Percentiles rank a stretch among this genome's conserved stretches.
phyloP scores from a whole-genome alignment of 306 rosid genomes.

The Casuarina glauca region DNA sequence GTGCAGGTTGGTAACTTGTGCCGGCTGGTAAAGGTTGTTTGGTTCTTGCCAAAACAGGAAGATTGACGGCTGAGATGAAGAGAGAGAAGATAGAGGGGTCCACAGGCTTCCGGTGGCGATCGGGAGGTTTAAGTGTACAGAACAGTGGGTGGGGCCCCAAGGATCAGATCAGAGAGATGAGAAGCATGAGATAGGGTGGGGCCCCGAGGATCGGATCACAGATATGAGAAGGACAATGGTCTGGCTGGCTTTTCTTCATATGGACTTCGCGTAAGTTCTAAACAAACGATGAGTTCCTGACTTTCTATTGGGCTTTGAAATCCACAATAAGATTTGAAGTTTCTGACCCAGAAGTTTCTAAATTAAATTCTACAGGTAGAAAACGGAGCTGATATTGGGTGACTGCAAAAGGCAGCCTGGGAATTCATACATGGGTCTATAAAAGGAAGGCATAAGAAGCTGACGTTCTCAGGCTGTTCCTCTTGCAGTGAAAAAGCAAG shows the following conservation, averaged over 20 bases:
- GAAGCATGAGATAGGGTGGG: neutral
- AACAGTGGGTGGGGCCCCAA: neutral
- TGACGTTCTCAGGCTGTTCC: neutral
- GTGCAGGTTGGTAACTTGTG: neutral
- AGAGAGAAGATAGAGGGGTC: neutral
- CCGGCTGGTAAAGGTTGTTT: neutral
- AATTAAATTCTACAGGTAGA: neutral
- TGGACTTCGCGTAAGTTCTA: neutral
- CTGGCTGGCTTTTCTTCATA: neutral
- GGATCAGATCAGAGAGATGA: neutral
- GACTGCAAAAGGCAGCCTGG: neutral
- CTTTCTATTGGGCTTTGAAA: too few relatives aligned
- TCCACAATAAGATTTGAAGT: too few relatives aligned
- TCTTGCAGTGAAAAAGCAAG: neutral
- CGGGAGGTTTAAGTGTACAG: neutral
- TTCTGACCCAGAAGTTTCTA: too few relatives aligned
- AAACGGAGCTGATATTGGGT: neutral
- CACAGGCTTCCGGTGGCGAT: neutral
- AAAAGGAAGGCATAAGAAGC: neutral
- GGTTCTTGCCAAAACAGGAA: neutral
- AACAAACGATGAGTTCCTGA: neutral
- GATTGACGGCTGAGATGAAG: neutral
- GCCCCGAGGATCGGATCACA: neutral
- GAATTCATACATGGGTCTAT: neutral
- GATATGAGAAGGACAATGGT: neutral